A percentile compares a stretch with the other conserved stretches of the same genome.
Conservation (phyloP, 2,329 filamentous ascomycete genomes). For the Aspergillus sp. region DNA sequence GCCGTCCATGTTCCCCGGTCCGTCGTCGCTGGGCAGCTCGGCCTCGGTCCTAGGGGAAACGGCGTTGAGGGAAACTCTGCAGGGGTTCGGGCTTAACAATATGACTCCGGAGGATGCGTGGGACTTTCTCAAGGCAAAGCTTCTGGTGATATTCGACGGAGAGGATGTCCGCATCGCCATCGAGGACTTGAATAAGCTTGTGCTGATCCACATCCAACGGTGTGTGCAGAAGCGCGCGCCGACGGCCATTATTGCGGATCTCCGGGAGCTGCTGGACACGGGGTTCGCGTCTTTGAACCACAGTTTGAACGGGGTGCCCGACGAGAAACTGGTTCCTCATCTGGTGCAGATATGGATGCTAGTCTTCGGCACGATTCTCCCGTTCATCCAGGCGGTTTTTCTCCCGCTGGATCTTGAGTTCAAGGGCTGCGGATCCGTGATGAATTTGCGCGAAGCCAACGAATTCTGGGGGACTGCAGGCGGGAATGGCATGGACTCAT, state of each 20-base stretch:
- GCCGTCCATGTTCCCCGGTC: conserved; percentile 22
- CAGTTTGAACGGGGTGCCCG: conserved; percentile 65
- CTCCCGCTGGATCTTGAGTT: conserved; percentile 90
- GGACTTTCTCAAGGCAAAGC: conserved; percentile 55
- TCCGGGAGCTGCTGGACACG: conserved; percentile 53
- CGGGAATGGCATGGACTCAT: conserved; percentile 30
- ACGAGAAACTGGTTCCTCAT: conserved; percentile 80
- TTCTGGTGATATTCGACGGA: conserved; percentile 56
- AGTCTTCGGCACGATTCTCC: conserved; percentile 80
- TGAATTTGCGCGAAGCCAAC: conserved; percentile 66
- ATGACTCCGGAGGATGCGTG: conserved; percentile 60
- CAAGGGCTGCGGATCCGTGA: conserved; percentile 68
- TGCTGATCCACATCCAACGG: conserved; percentile 52
- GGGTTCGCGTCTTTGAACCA: conserved; percentile 83
- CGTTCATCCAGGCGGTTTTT: conserved; percentile 92
- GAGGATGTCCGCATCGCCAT: conserved; percentile 56
- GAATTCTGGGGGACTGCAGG: conserved; percentile 82
- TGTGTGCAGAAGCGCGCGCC: conserved; percentile 54
- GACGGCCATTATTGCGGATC: conserved; percentile 51
- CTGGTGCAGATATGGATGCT: conserved; percentile 91
- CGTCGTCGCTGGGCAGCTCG: conserved; percentile 28
- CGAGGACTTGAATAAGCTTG: conserved; percentile 56
- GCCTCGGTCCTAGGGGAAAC: conserved; percentile 24
- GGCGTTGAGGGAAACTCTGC: conserved; percentile 32
- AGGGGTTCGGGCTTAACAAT: conserved; percentile 55